Evolutionary conservation across 2,329 filamentous ascomycete genomes (phyloP), one percentile per base, ranked within the genome.

Genomic region (Cryoendolithus antarcticus): DNA sequence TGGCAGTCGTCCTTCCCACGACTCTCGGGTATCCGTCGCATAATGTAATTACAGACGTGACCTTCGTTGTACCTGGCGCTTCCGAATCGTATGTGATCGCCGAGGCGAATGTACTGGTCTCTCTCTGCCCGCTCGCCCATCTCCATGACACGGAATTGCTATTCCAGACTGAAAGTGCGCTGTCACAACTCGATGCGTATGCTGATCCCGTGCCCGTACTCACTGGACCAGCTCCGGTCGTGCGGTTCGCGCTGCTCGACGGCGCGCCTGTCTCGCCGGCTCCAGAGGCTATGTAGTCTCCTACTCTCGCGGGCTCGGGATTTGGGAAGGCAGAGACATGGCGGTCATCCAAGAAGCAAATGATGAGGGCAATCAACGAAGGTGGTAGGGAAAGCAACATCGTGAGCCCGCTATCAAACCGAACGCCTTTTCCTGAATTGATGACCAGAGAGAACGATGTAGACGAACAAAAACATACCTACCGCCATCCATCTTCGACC

Each of bases 11-110:
- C 8, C 28, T 29, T 4, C 41, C 41, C n/a, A 43, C 41, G 3
- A 43, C 47, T 10, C 49, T 34, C 3, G 48, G 45, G 29, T 48
- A 40, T 8, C 49, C 49, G 44, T 52, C 49, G 31, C 49, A 52
- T 4, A 52, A 43, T 4, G 44, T 50, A 2, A 41, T 36, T 3
- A 37, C 7, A 2, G 39, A 41, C 2, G 39, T 37, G 30, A 41
- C 39, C 6, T 37, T 32, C 30, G 39, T 41, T 9, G 39, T 34
- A 1, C 39, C 39, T 9, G 39, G 39, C 30, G 19, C 24, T 13
- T 33, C 11, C 19, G 33, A 10, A 4, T 10, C 30, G 12, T 41
- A 34, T 29, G 39, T 41, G 6, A 41, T 31, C 11, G 27, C 30
- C 6, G 34, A 36, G n/a, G 39, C 32, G 19, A 41, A 41, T 13